These are phyloP conservation scores for Phytophthora sp. DNA, from an alignment of 352 stramenopile species.

Conservation along the genomic window DNA sequence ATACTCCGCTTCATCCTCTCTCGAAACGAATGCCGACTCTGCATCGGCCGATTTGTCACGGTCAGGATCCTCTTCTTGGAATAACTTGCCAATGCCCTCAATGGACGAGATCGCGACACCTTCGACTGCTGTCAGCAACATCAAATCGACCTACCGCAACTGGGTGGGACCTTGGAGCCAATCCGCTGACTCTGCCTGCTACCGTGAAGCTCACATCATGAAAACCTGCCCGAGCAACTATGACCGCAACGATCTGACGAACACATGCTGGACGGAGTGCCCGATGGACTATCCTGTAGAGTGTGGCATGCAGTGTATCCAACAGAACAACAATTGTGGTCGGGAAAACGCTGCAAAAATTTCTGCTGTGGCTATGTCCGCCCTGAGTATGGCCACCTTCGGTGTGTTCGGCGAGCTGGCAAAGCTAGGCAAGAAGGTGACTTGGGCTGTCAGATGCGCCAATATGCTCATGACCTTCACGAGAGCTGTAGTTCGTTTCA, in stretches of 20 bases:
- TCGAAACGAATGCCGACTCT: neutral
- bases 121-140: conserved; percentile 17
- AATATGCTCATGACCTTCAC: conserved; percentile 40
- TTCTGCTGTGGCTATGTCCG: conserved; percentile 35
- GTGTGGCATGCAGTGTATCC: conserved; percentile 67
- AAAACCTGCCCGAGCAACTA: conserved; percentile 47
- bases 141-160: conserved; percentile 32
- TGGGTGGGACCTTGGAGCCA: conserved; percentile 47
- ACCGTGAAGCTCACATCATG: conserved; percentile 50
- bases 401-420: conserved; percentile 50
- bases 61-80: conserved; percentile 11
- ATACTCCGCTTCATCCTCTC: neutral
- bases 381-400: conserved; percentile 40
- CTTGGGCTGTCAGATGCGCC: conserved; percentile 48
- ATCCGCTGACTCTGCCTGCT: conserved; percentile 47
- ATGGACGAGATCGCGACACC: conserved; percentile 22
- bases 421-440: conserved; percentile 42
- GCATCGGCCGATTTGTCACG: neutral
- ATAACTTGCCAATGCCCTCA: conserved; percentile 5
- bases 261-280: conserved; percentile 61
- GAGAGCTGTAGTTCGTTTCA: conserved; percentile 38
- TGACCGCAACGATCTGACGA: conserved; percentile 42
- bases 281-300: conserved; percentile 65
- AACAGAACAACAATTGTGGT: conserved; percentile 62
- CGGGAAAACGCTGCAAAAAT: conserved; percentile 44